Evolutionary conservation across 805 yeast species (phyloP).

Genomic region (Candida qinlingensis): DNA sequence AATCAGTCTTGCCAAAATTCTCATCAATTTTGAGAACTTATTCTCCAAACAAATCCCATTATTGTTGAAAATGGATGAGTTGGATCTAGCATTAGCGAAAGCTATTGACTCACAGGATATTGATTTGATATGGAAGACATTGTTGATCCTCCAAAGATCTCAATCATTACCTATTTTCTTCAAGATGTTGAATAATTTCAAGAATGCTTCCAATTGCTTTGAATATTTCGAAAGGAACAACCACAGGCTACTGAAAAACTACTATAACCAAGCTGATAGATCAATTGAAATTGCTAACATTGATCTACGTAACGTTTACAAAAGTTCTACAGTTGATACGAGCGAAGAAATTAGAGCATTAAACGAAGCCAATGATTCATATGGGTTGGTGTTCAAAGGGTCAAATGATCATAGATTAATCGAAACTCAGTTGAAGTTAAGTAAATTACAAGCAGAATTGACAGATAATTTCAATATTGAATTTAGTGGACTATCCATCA

Average conservation of each 20-base stretch:
- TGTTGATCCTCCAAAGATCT: constrained; percentile 47
- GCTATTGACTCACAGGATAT: constrained; percentile 38
- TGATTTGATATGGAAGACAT: constrained; percentile 53
- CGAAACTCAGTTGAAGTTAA: constrained; percentile 39
- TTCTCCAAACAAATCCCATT: constrained; percentile 57
- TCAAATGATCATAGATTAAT: constrained; percentile 35
- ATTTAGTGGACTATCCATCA: constrained; percentile 28
- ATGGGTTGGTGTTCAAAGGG: constrained; percentile 29
- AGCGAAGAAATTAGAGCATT: constrained; percentile 20
- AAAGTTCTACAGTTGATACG: constrained; percentile 12
- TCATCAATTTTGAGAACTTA: constrained; percentile 61
- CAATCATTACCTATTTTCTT: constrained; percentile 64
- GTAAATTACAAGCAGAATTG: constrained; percentile 40
- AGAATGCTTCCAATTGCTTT: constrained; percentile 32
- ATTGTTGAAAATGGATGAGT: constrained; percentile 66
- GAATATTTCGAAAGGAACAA: constrained; percentile 31
- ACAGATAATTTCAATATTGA: constrained; percentile 22
- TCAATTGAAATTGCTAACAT: constrained; percentile 41
- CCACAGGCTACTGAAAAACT: constrained; percentile 41
- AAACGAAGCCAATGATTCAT: constrained; percentile 24
- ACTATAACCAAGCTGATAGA: constrained; percentile 60
- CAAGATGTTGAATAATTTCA: constrained; percentile 48
- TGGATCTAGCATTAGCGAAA: constrained; percentile 61
- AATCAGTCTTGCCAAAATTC: constrained; percentile 52
- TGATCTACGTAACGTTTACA: constrained; percentile 25